These are phyloP conservation scores for Penicillium steckii DNA, from an alignment of 495 filamentous ascomycete species.

Conservation along the genomic window DNA sequence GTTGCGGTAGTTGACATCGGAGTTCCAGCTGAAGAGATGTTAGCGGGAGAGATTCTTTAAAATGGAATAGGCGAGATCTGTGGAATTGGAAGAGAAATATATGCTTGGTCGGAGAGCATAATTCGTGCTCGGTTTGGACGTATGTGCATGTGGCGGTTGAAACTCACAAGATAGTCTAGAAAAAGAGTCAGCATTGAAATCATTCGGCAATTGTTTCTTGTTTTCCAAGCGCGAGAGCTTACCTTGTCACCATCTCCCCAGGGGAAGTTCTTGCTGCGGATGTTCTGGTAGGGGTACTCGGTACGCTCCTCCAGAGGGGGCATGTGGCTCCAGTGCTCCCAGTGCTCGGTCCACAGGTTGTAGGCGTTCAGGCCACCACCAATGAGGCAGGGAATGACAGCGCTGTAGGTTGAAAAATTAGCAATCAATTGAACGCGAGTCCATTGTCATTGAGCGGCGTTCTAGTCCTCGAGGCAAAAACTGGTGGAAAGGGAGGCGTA, in stretches of 20 bases:
- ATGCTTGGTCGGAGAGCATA: not conserved
- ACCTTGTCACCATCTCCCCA: constrained; percentile 96
- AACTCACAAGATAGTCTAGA: constrained; percentile 67
- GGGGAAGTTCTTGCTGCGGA: constrained; percentile 83
- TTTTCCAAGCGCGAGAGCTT: constrained; percentile 23
- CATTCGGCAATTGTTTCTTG: not conserved
- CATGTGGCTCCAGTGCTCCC: constrained; percentile 89
- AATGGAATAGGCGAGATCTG: no score
- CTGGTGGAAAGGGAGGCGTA: constrained; percentile 44
- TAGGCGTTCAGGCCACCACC: constrained; percentile 76
- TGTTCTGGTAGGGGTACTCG: constrained; percentile 94
- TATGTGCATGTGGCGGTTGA: not conserved
- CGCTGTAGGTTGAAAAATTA: constrained; percentile 43
- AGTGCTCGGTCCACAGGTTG: constrained; percentile 88
- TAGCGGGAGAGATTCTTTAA: constrained; percentile 11
- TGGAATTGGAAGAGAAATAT: no score
- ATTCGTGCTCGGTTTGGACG: not conserved
- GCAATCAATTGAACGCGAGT: not conserved
- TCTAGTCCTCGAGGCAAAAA: not conserved
- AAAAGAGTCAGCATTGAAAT: constrained; percentile 28
- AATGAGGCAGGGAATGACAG: constrained; percentile 65
- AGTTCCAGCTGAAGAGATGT: constrained; percentile 76
- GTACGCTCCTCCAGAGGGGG: constrained; percentile 81
- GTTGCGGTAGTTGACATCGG: constrained; percentile 93
- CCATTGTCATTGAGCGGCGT: not conserved